phyloP scores from a whole-genome alignment of 2,329 filamentous ascomycete species.

The Xylaria sp. region DNA sequence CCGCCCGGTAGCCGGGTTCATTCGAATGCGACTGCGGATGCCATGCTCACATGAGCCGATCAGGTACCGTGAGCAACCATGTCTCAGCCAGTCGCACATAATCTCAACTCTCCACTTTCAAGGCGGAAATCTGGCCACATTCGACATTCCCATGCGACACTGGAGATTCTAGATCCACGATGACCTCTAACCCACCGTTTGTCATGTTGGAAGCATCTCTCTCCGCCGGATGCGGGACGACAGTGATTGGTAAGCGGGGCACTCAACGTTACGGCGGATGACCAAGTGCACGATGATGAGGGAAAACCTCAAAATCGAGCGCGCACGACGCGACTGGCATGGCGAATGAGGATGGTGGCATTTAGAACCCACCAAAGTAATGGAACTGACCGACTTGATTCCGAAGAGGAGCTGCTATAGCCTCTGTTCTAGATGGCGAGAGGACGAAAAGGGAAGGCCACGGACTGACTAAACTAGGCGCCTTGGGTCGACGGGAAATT shows the following conservation, averaged over 20 bases:
- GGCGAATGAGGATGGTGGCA: constrained; percentile 6
- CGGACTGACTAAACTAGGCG: no score
- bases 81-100: constrained; percentile 7
- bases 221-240: neutral
- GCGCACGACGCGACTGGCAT: neutral
- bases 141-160: neutral
- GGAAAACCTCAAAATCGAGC: neutral
- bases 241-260: neutral
- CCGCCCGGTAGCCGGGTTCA: neutral
- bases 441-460: neutral
- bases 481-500: no score
- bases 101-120: neutral
- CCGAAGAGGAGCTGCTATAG: neutral
- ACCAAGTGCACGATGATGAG: neutral
- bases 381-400: neutral
- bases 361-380: neutral
- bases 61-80: constrained; percentile 11
- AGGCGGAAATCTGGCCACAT: neutral
- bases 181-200: neutral
- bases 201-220: neutral
- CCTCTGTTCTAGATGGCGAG: neutral
- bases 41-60: constrained; percentile 13
- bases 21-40: neutral
- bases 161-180: neutral
- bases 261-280: neutral